phyloP scores from a whole-genome alignment of 805 yeast genomes.

The Yarrowia bubula region DNA sequence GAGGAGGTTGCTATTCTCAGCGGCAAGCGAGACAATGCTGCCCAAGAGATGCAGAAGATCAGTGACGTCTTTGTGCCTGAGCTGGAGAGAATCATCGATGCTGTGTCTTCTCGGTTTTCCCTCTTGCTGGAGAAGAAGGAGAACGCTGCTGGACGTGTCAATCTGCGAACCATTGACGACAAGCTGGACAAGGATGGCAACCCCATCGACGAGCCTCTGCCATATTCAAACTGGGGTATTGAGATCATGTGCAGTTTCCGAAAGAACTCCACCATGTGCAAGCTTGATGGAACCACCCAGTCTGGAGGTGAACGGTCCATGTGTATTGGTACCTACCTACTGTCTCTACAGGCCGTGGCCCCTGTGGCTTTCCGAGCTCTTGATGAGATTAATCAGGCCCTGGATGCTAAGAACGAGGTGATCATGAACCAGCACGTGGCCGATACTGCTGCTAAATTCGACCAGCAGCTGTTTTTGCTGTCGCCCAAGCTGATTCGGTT shows the following conservation, averaged over 20 bases:
- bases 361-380: conserved; percentile 91
- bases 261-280: conserved; percentile 65
- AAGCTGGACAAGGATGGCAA: neutral
- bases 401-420: conserved; percentile 86
- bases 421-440: conserved; percentile 24
- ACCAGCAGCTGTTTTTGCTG: conserved; percentile 22
- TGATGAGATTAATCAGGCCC: conserved; percentile 98
- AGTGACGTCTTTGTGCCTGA: conserved; percentile 1
- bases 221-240: conserved; percentile 72
- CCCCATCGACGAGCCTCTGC: conserved; percentile 6
- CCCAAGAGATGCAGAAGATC: neutral
- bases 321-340: conserved; percentile 83
- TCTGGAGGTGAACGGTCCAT: conserved; percentile 99
- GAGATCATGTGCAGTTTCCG: conserved; percentile 84
- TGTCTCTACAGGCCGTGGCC: conserved; percentile 85
- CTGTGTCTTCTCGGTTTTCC: neutral
- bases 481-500: conserved; percentile 24
- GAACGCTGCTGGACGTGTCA: neutral
- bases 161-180: neutral
- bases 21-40: neutral
- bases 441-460: neutral
- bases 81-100: neutral
- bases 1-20: neutral
- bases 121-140: neutral
- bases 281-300: conserved; percentile 81